phyloP scores from a whole-genome alignment of 164 flowering plant species.

The Magnolia sinica region DNA sequence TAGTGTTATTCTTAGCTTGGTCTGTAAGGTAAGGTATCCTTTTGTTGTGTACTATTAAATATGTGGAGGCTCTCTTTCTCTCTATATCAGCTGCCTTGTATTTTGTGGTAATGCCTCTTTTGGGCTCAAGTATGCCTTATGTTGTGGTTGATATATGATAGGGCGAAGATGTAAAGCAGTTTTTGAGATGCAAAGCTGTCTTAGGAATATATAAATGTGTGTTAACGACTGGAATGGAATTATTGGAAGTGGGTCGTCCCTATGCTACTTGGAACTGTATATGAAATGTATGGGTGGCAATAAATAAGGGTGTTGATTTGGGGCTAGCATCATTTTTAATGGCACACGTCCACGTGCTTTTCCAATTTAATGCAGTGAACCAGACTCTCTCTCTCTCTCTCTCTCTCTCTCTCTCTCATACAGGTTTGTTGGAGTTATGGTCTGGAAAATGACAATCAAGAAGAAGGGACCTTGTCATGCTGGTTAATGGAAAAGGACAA shows the following conservation, averaged over 20 bases:
- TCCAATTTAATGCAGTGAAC: background rate
- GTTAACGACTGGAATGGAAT: background rate
- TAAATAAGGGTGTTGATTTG: background rate
- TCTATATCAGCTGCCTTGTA: background rate
- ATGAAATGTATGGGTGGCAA: background rate
- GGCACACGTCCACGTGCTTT: background rate
- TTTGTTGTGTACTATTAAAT: background rate
- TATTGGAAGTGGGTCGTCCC: background rate
- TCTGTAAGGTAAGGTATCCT: constrained; percentile 5
- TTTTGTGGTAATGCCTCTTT: background rate
- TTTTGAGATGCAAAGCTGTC: background rate
- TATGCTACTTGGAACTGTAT: background rate
- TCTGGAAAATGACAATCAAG: too few species aligned
- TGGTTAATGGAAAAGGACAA: too few species aligned
- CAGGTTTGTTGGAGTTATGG: background rate
- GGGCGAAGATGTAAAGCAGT: background rate
- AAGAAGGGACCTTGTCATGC: too few species aligned
- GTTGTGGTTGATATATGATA: background rate
- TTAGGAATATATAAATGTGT: background rate
- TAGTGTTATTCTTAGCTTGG: background rate
- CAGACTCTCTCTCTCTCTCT: background rate
- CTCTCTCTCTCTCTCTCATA: background rate
- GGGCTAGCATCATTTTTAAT: background rate
- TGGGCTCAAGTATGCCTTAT: background rate
- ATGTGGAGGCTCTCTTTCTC: background rate